A percentile compares a stretch with the other conserved stretches of the same genome.
Conservation (phyloP, 179 eudicot genomes). For the Silene noctiflora region DNA sequence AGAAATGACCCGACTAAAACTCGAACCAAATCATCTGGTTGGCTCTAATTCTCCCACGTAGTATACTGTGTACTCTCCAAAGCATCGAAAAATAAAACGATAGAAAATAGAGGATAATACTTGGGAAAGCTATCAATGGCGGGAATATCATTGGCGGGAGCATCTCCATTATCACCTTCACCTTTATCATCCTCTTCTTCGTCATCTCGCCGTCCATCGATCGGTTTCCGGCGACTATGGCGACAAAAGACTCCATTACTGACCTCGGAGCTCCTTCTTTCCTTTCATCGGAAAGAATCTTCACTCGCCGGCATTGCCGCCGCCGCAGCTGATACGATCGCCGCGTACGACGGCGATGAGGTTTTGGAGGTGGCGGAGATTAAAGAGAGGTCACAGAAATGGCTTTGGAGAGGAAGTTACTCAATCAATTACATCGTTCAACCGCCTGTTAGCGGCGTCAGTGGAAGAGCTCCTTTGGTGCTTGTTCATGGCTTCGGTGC, state of each 20-base stretch:
- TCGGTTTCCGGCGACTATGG: neutral
- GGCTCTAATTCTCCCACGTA: too few species aligned
- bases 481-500: slow-evolving; percentile 98
- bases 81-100: neutral
- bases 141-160: slow-evolving; percentile 7
- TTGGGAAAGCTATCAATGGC: neutral
- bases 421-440: slow-evolving; percentile 38
- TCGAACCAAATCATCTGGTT: too few species aligned
- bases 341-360: slow-evolving; percentile 12
- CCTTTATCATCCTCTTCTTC: neutral
- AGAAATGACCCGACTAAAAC: too few species aligned
- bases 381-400: slow-evolving; percentile 23
- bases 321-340: neutral
- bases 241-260: neutral
- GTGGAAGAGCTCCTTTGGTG: slow-evolving; percentile 45
- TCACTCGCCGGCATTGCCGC: neutral
- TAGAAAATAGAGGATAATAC: slow-evolving; percentile 16
- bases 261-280: neutral
- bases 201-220: neutral
- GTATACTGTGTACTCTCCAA: too few species aligned
- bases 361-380: slow-evolving; percentile 32
- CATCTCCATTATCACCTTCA: neutral
- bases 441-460: slow-evolving; percentile 1
- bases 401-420: slow-evolving; percentile 31
- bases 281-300: neutral